Evolutionary conservation across 139 green algal genomes (phyloP), one percentile per base, ranked within the genome.

Genomic region (Chlorella sp.): DNA sequence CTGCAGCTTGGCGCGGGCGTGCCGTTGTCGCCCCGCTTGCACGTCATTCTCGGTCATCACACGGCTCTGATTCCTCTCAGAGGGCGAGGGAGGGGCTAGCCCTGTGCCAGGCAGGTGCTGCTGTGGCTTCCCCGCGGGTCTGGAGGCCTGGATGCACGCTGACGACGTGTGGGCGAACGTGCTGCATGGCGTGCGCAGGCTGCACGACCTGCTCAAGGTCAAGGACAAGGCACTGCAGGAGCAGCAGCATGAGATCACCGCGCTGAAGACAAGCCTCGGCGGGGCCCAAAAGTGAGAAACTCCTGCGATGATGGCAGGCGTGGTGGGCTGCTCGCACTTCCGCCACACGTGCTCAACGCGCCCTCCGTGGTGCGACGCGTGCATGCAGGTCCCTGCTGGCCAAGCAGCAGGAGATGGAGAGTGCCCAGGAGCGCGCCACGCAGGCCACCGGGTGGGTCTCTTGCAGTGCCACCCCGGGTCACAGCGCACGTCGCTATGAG

Each of bases 151-250:
- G n/a, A n/a, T n/a, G n/a, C n/a, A n/a, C n/a, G n/a, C n/a, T n/a
- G n/a, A n/a, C n/a, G n/a, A n/a, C n/a, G n/a, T n/a, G n/a, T 55
- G 42, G 17, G 42, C 17, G 10, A 55, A 55, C 10, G 17, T 55
- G 10, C 10, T 55, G 10, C 10, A 55, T 10, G 17, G 42, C 42
- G 42, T 55, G 42, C 42, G 10, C 61, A 67, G 61, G 61, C 61
- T 67, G 61, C 24, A 26, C 23, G 29, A 67, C 61, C 27, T 24
- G 27, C 27, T 67, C 6, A 67, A 67, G n/a, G n/a, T 67, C 61
- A 67, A 67, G 61, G 61, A 67, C 3, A 67, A 67, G 61, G 29
- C 29, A 17, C 33, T 67, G 3, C n/a, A 67, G n/a, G 61, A 67
- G 27, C 61, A 67, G 29, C 10, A 35, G 61, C 33, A 35, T 26